Base-by-base conservation (phyloP, 257 asterid species). In the Petunia secreta region DNA sequence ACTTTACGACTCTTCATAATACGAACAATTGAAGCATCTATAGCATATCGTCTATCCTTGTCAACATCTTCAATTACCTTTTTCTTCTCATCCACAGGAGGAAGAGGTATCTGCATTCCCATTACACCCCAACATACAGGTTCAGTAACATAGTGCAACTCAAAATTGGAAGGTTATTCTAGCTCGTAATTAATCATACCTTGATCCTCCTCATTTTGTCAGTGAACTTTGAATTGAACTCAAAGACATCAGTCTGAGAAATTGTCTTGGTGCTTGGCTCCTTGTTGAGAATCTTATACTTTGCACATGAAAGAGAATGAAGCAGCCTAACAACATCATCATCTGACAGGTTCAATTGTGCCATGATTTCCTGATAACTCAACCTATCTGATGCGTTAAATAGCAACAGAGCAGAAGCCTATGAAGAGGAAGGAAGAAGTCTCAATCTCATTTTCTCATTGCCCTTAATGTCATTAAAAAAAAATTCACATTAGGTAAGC, bases 221-320 rank as follows among this genome's bases (percentile, higher is more conserved):
- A 0, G 96, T 92, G 89, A 96, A 96, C 86, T 94, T 94, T 3
- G 97, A 88, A 86, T 94, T 96, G 78, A 94, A 96, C 80, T 91
- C 98, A 82, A 96, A 96, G 83, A 88, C 88, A 79, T 96, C 99
- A 7, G 95, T 86, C 3, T 91, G 90, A 80, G 98, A 88, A 75
- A 96, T 87, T 7, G 94, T 91, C 85, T 91, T 94, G 75, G 97
- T 90, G 87, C 80, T 91, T 6, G 99, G 98, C 87, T 96, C 98
- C 91, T 96, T 96, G 81, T 34, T 86, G 83, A 96, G 91, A 82
- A 96, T 96, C 88, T 90, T 96, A 80, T 96, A 91, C 86, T 89
- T 96, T 11, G 99, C 99, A 84, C 99, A 96, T n/a, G 99, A 91
- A 80, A 96, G 97, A 6, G 99, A 94, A 84, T 96, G 99, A 69